Conservation (phyloP, 257 asterid genomes). For the Oldenlandia corymbosa region DNA sequence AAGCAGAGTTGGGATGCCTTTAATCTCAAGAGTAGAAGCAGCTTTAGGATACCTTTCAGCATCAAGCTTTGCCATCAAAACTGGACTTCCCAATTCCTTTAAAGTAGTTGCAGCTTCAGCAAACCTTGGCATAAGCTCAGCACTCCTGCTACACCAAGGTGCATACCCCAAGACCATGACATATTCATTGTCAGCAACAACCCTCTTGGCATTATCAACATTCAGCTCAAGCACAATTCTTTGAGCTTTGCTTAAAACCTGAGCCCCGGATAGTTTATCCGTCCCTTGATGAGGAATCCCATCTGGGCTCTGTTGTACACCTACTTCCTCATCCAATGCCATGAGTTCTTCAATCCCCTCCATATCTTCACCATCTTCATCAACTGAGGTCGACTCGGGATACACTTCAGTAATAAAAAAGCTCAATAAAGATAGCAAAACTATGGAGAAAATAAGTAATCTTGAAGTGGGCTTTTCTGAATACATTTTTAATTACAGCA, state of each 20-base stretch:
- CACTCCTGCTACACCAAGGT: constrained; percentile 89
- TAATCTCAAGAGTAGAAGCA: constrained; percentile 62
- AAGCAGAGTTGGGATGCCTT: constrained; percentile 81
- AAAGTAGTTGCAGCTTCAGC: constrained; percentile 88
- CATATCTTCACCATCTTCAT: constrained; percentile 36
- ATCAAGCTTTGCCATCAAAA: constrained; percentile 84
- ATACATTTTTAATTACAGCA: constrained; percentile 30
- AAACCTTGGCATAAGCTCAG: constrained; percentile 94
- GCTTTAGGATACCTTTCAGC: constrained; percentile 73
- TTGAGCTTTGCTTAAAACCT: constrained; percentile 80
- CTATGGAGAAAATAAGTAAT: constrained; percentile 39
- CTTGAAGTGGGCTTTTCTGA: constrained; percentile 35
- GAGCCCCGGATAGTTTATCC: constrained; percentile 59
- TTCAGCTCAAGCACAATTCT: constrained; percentile 80
- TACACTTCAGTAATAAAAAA: constrained; percentile 27
- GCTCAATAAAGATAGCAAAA: constrained; percentile 36
- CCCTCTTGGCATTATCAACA: constrained; percentile 49
- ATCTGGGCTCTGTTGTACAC: constrained; percentile 28
- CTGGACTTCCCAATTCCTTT: constrained; percentile 50
- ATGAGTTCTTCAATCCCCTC: constrained; percentile 70
- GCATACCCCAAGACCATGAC: constrained; percentile 86
- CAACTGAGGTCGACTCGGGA: constrained; percentile 16
- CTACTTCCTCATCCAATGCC: constrained; percentile 65
- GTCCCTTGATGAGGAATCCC: constrained; percentile 25
- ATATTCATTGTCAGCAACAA: constrained; percentile 62